phyloP scores from a whole-genome alignment of 805 yeast genomes.

The Kodamaea kakaduensis region DNA sequence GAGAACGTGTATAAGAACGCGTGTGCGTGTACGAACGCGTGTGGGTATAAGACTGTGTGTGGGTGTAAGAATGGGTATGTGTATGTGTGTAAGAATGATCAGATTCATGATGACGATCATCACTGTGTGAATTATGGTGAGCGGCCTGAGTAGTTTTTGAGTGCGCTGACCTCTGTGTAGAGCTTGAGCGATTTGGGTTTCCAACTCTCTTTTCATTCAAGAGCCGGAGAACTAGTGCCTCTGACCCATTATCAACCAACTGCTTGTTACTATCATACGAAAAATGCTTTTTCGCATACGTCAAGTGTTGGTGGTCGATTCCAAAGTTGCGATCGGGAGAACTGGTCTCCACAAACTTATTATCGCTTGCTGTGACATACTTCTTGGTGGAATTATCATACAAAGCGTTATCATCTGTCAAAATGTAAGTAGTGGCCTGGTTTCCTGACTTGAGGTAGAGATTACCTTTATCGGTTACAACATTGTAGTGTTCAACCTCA shows the following conservation, averaged over 20 bases:
- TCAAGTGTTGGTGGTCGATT: slow-evolving; percentile 14
- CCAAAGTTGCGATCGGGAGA: slow-evolving; percentile 10
- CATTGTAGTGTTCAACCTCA: slow-evolving; percentile 18
- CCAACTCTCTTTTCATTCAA: too few relatives aligned
- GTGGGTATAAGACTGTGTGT: too few relatives aligned
- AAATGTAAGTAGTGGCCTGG: slow-evolving; percentile 15
- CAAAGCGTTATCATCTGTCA: slow-evolving; percentile 23
- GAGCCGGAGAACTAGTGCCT: slow-evolving; percentile 2
- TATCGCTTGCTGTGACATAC: slow-evolving; percentile 12
- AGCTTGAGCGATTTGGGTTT: too few relatives aligned
- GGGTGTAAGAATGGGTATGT: too few relatives aligned
- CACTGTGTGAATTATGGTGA: background rate
- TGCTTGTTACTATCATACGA: slow-evolving; percentile 9
- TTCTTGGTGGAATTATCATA: slow-evolving; percentile 15
- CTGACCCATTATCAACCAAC: slow-evolving; percentile 8
- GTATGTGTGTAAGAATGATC: too few relatives aligned
- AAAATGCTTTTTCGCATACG: slow-evolving; percentile 9
- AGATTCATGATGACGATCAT: too few relatives aligned
- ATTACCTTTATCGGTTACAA: slow-evolving; percentile 8
- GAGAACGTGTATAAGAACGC: too few relatives aligned
- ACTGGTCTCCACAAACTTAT: slow-evolving; percentile 5
- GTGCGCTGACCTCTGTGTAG: background rate
- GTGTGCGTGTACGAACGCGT: too few relatives aligned
- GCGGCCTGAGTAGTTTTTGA: too few relatives aligned
- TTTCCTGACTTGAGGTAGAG: slow-evolving; percentile 12